Evolutionary conservation across 2,329 filamentous ascomycete species (phyloP), one percentile per base, ranked within the genome.

Genomic region (Calonectria henricotiae): DNA sequence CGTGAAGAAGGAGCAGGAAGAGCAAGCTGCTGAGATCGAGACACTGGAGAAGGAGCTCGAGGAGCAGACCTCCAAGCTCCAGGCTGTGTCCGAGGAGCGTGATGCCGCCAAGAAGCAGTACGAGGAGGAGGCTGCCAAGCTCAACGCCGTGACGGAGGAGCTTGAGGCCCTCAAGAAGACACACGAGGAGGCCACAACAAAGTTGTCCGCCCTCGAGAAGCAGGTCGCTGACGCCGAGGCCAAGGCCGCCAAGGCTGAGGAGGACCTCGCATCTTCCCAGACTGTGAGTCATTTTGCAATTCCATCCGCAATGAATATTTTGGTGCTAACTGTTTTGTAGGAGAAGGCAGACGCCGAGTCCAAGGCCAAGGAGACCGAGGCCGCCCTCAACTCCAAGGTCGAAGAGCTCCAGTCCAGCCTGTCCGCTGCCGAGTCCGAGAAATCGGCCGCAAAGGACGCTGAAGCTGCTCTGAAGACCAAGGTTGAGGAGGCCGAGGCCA

Each of bases 231-330:
- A 78, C 60, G 82, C 82, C 4, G 79, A 83, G 67, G 76, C 80
- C 66, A 82, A 83, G 72, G 80, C 80, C 4, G 75, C 79, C 27
- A 81, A 84, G 75, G 79, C 80, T 12, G 78, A 81, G 30, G 82
- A 82, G 23, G 78, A 83, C 60, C 77, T 86, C 8, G 76, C 80
- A 62, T 70, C 77, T 35, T 76, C 78, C 1, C 73, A 81, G 51
- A 72, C 74, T 30, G 82, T 83, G 79, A 73, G 80, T 15, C 65
- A 44, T 2, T 43, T 47, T 49, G 43, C 30, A 25, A 35, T 20
- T 12, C 15, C 25, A 37, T 7, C 23, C 1, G 6, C 5, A 12
- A 25, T 20, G 17, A 9, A 37, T 6, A 20, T 4, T 13, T 17
- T 27, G 7, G 32, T 43, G 27, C 73, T 77, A 62, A 77, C 27